Conservation (phyloP, 306 rosid species). For the Malus sylvestris region DNA sequence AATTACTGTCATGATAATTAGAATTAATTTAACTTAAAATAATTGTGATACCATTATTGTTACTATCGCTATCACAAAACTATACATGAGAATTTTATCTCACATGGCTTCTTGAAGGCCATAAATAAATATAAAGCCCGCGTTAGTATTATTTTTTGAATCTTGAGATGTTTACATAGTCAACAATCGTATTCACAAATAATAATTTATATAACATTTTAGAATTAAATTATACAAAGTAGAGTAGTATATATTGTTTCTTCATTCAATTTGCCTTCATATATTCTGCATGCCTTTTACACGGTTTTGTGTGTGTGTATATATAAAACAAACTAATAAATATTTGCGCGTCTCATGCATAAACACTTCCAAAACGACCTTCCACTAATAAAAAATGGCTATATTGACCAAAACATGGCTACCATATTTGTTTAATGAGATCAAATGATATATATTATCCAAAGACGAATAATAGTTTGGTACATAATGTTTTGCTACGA, state of each 20-base stretch:
- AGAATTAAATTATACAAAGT: too few species aligned
- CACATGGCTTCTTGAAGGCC: too few species aligned
- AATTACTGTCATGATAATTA: too few species aligned
- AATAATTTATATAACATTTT: neutral
- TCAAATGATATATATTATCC: neutral
- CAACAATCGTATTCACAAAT: neutral
- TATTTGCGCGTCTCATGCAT: neutral
- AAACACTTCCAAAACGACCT: neutral
- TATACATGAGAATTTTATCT: too few species aligned
- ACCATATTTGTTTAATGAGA: neutral
- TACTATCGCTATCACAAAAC: too few species aligned
- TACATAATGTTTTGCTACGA: neutral
- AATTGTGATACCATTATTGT: too few species aligned
- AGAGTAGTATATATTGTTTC: neutral
- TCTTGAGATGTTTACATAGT: neutral
- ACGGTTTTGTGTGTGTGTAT: neutral
- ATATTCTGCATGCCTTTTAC: neutral
- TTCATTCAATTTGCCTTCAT: neutral
- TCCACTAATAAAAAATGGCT: neutral
- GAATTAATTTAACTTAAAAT: too few species aligned
- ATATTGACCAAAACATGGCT: neutral
- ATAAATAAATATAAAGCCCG: too few species aligned
- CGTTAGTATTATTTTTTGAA: too few species aligned
- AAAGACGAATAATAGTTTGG: neutral
- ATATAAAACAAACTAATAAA: neutral